Evolutionary conservation across 1,284 basidiomycete genomes (phyloP), one percentile per base, ranked within the genome.

Genomic region (Macrocystidia cucumis): DNA sequence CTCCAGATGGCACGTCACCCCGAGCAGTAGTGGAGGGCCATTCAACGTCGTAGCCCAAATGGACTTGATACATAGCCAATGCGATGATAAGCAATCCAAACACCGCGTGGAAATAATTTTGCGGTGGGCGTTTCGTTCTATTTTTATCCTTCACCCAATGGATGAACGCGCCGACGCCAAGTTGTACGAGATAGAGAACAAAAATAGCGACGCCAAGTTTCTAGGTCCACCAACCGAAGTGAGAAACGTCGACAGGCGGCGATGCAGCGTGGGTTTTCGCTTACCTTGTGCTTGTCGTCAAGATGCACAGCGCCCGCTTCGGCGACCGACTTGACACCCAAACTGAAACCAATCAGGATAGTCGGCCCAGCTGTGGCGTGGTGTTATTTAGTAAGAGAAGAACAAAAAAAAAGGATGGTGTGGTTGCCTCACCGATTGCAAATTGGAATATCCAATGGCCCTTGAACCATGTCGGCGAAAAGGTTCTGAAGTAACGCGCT

Each of bases 61-160:
- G 57, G n/a, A 74, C 70, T 56, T 77, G 69, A 41, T 67, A 74
- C 37, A 76, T 59, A 5, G 69, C 54, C 13, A 74, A 54, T 2
- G 47, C 67, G 35, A 79, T 65, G 39, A 72, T 65, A 16, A 62
- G 14, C 18, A 79, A 46, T 1, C 75, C 76, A 4, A 77, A 32
- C 5, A 76, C 42, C 3, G 71, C 75, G 44, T 78, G 75, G 19
- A 66, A 32, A 47, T 78, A 79, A 49, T 79, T 79, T 46, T 78
- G 75, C 9, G 62, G 46, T 1, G 73, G 72, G 14, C 74, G 65
- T 17, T 59, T 48, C 11, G 48, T 51, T 9, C 48, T 43, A 22
- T 57, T 50, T 13, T 52, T 58, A 18, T 65, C 60, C 51, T 77
- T 77, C 37, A 74, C 44, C 38, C 55, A 72, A 51, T 86, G 82